Evolutionary conservation across 2,329 filamentous ascomycete species (phyloP).

Genomic region (Ophiostoma perfectum): DNA sequence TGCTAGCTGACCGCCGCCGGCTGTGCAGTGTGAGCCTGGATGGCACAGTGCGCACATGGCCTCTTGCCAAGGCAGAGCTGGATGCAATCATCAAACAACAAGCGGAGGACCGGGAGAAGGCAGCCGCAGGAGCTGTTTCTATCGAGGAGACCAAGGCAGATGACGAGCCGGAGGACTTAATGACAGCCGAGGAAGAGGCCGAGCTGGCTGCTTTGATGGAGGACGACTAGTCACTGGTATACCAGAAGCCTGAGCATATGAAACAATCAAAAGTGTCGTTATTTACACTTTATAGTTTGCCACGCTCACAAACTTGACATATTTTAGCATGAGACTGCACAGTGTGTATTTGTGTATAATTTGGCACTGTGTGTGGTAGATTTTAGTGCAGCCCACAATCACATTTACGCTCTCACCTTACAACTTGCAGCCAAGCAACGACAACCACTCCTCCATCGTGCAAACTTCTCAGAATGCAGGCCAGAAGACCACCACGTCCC

Average conservation of each 20-base stretch:
- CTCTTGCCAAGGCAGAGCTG: slow-evolving; percentile 57
- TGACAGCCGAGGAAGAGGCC: slow-evolving; percentile 84
- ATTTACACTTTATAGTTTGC: no score
- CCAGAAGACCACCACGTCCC: slow-evolving; percentile 17
- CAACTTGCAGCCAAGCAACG: not conserved
- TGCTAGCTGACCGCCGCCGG: slow-evolving; percentile 50
- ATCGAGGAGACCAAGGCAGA: slow-evolving; percentile 61
- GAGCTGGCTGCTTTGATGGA: slow-evolving; percentile 90
- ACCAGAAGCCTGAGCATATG: no score
- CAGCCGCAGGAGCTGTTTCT: slow-evolving; percentile 31
- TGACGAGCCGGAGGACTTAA: slow-evolving; percentile 42
- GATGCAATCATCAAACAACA: slow-evolving; percentile 46
- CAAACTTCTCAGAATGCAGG: not conserved
- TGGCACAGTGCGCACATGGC: slow-evolving; percentile 80
- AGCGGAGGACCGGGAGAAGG: slow-evolving; percentile 42
- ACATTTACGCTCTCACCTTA: not conserved
- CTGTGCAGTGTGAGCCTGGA: slow-evolving; percentile 86
- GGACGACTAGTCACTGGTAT: slow-evolving; percentile 44
- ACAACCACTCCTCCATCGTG: not conserved
- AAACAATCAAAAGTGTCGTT: no score
- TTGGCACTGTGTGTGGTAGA: not conserved
- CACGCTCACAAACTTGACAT: not conserved
- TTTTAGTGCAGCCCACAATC: not conserved
- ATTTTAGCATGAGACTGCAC: not conserved
- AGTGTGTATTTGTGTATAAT: not conserved